A percentile compares a stretch with the other conserved stretches of the same genome.
Evolutionary conservation across 371 early-diverging fungal species (phyloP).

Genomic region (Fennellomyces sp.): DNA sequence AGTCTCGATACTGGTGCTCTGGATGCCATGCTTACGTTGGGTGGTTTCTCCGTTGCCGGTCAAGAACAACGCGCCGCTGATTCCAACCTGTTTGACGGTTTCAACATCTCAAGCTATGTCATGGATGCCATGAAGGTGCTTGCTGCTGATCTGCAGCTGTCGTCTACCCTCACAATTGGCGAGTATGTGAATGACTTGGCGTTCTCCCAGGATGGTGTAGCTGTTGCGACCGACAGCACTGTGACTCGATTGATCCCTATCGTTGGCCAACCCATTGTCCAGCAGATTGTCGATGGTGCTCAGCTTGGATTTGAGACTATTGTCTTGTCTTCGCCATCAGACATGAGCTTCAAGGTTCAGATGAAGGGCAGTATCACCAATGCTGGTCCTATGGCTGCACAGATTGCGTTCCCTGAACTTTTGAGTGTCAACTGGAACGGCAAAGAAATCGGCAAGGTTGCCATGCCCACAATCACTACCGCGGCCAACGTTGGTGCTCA

Average conservation of each 20-base stretch:
- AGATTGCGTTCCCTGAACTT: slow-evolving; percentile 54
- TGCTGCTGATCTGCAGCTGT: slow-evolving; percentile 49
- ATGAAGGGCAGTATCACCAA: slow-evolving; percentile 54
- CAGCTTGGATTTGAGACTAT: slow-evolving; percentile 47
- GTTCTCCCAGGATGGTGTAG: slow-evolving; percentile 50
- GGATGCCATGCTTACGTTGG: slow-evolving; percentile 49
- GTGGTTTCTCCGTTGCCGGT: slow-evolving; percentile 40
- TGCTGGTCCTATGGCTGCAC: slow-evolving; percentile 64
- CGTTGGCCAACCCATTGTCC: slow-evolving; percentile 58
- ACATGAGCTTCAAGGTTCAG: slow-evolving; percentile 48
- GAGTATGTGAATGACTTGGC: slow-evolving; percentile 47
- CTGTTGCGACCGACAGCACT: slow-evolving; percentile 42
- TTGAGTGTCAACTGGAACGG: slow-evolving; percentile 59
- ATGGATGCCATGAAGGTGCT: slow-evolving; percentile 54
- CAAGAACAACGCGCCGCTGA: slow-evolving; percentile 35
- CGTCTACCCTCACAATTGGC: slow-evolving; percentile 49
- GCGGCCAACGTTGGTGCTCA: slow-evolving; percentile 49
- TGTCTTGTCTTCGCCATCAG: slow-evolving; percentile 47
- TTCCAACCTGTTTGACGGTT: slow-evolving; percentile 38
- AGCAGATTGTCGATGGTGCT: slow-evolving; percentile 50
- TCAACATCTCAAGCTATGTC: slow-evolving; percentile 49
- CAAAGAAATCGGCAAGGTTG: slow-evolving; percentile 45
- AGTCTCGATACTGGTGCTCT: slow-evolving; percentile 44
- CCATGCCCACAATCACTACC: slow-evolving; percentile 52
- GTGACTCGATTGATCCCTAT: slow-evolving; percentile 53